Base-by-base conservation (phyloP, 176 grass and related monocot genomes). In the Pharus latifolius region DNA sequence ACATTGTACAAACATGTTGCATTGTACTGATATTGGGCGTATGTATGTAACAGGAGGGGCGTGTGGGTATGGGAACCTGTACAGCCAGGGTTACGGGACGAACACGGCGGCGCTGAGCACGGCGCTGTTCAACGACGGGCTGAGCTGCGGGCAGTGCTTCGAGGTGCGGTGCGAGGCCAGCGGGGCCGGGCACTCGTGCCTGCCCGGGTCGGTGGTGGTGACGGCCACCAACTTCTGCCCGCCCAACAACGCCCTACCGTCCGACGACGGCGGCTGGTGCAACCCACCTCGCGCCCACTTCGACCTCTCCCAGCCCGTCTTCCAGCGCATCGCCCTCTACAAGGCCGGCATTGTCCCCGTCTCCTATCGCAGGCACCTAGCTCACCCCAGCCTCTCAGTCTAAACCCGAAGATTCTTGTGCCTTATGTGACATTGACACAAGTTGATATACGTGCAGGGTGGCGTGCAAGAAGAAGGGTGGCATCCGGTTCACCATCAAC, bases 141-240 rank as follows among this genome's bases (percentile, higher is more conserved):
- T 92, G 24, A 96, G 80, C 65, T 96, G 92, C 53, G 92, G 92
- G 1, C 80, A 88, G 0, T 96, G 92, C 65, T 96, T 89, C 69
- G 88, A 92, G 83, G 76, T 96, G 2, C 77, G 72, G 0, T 96
- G 92, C 82, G 72, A 76, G 0, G 83, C 55, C 0, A 77, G 74
- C 75, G 13, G 59, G 8, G 83, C 63, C 13, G 80, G 64, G 1
- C 82, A 79, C 76, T 89, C 76, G 6, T 96, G 92, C 83, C 88
- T 89, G 1, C 80, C 88, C 0, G 85, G 88, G 48, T 87, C 92
- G 2, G 83, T 89, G 56, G 73, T 96, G 1, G 92, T 96, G 16
- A 96, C 92, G 0, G 92, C 88, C 35, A 96, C 92, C 83, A 96
- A 96, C 67, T 92, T 96, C 69, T 96, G 92, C 65, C 92, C 92